Conservation (phyloP, 768 basidiomycete species). For the Rhizopogon salebrosus region DNA sequence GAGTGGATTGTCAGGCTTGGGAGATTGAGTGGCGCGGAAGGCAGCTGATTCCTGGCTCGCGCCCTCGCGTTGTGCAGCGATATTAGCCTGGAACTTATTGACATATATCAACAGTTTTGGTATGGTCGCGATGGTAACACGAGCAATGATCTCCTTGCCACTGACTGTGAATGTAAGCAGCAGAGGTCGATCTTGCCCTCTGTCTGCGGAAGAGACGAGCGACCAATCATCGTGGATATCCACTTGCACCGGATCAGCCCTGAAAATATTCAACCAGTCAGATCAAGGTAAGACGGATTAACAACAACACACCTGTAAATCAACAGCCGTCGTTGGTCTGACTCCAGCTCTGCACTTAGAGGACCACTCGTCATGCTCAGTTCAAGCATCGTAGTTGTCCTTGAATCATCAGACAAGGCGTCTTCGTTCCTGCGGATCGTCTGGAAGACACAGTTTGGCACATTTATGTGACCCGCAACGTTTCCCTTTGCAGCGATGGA, state of each 20-base stretch:
- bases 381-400: slow-evolving; percentile 56
- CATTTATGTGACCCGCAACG: slow-evolving; percentile 59
- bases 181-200: slow-evolving; percentile 46
- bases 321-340: slow-evolving; percentile 69
- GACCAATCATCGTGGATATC: slow-evolving; percentile 84
- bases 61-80: slow-evolving; percentile 68
- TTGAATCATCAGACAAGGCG: slow-evolving; percentile 25
- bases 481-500: slow-evolving; percentile 59
- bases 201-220: slow-evolving; percentile 32
- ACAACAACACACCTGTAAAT: slow-evolving; percentile 56
- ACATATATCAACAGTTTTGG: slow-evolving; percentile 71
- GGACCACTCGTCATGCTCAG: slow-evolving; percentile 71
- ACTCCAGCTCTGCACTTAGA: slow-evolving; percentile 61
- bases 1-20: slow-evolving; percentile 74
- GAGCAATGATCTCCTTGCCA: slow-evolving; percentile 61
- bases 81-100: slow-evolving; percentile 68
- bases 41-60: slow-evolving; percentile 76
- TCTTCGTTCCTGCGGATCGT: slow-evolving; percentile 57
- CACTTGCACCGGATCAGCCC: slow-evolving; percentile 74
- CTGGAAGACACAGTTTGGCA: slow-evolving; percentile 71
- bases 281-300: background rate
- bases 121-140: slow-evolving; percentile 69
- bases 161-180: slow-evolving; percentile 71
- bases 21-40: slow-evolving; percentile 66
- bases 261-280: slow-evolving; percentile 24